A percentile compares a stretch with the other conserved stretches of the same genome.
Evolutionary conservation across 768 basidiomycete genomes (phyloP).

Genomic region (Leccinum rimulosum): DNA sequence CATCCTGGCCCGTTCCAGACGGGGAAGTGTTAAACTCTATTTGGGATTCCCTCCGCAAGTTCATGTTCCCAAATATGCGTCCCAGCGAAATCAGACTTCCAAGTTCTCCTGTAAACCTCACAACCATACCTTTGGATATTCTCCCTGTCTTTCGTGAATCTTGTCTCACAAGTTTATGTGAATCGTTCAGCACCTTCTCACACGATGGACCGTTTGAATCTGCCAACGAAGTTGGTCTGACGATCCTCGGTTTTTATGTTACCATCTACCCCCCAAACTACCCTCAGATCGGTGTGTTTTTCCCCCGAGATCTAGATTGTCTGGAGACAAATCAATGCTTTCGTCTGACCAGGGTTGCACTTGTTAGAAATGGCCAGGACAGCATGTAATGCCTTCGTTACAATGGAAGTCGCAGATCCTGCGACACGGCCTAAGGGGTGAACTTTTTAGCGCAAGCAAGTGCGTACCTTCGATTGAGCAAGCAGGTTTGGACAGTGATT

Average conservation of each 20-base stretch:
- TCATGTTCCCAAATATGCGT: conserved; percentile 34
- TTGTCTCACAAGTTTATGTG: conserved; percentile 57
- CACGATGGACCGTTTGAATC: conserved; percentile 58
- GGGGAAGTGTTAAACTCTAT: conserved; percentile 12
- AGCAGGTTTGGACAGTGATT: conserved; percentile 42
- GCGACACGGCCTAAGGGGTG: conserved; percentile 6
- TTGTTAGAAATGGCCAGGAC: conserved; percentile 75
- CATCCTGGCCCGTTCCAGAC: conserved; percentile 40
- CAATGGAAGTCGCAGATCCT: conserved; percentile 22
- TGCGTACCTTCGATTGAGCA: conserved; percentile 41
- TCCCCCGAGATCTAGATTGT: background rate
- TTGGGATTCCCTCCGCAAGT: conserved; percentile 37
- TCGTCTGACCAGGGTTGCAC: conserved; percentile 57
- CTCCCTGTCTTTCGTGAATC: conserved; percentile 50
- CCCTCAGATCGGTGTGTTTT: conserved; percentile 70
- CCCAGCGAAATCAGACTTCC: conserved; percentile 23
- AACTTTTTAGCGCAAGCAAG: conserved; percentile 30
- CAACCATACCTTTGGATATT: conserved; percentile 40
- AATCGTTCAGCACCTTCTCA: conserved; percentile 64
- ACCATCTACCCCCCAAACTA: conserved; percentile 74
- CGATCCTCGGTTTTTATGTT: conserved; percentile 63
- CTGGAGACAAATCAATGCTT: background rate
- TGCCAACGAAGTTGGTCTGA: conserved; percentile 54
- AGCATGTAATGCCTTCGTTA: conserved; percentile 62
- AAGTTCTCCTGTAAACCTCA: conserved; percentile 26